phyloP scores from a whole-genome alignment of 495 filamentous ascomycete genomes.

The Xylaria flabelliformis region DNA sequence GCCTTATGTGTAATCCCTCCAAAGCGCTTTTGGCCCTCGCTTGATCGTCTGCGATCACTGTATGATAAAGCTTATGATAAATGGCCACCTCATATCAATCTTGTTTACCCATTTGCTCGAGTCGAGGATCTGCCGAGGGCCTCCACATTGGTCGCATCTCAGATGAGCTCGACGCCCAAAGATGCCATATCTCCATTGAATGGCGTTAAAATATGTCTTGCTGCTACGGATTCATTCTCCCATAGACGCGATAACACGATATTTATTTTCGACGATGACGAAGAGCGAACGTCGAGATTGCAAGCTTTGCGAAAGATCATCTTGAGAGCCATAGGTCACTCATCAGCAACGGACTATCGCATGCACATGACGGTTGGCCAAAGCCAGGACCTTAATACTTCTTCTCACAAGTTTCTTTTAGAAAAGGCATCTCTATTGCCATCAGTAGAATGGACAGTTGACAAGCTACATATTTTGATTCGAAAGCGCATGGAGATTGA shows the following conservation, averaged over 20 bases:
- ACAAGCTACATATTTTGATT: constrained; percentile 53
- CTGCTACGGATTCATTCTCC: constrained; percentile 47
- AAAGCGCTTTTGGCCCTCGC: constrained; percentile 41
- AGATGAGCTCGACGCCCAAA: constrained; percentile 26
- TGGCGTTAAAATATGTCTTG: constrained; percentile 36
- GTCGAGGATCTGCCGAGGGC: constrained; percentile 40
- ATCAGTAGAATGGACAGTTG: constrained; percentile 48
- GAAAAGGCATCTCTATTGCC: constrained; percentile 52
- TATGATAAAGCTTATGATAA: constrained; percentile 62
- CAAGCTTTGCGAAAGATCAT: constrained; percentile 31
- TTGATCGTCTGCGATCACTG: constrained; percentile 57
- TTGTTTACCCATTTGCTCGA: constrained; percentile 65
- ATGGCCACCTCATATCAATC: constrained; percentile 67
- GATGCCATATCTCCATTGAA: not conserved
- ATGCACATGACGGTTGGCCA: constrained; percentile 64
- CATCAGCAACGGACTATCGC: constrained; percentile 28
- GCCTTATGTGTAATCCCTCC: constrained; percentile 61
- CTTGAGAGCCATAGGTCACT: constrained; percentile 34
- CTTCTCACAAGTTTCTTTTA: constrained; percentile 49
- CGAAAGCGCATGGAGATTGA: constrained; percentile 45
- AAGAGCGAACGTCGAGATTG: constrained; percentile 17
- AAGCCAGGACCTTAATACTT: constrained; percentile 44
- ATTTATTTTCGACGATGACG: constrained; percentile 43
- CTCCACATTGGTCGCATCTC: constrained; percentile 36
- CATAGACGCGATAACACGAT: constrained; percentile 54